These are phyloP conservation scores for Moringa oleifera DNA, from an alignment of 345 rosid species.

Conservation along the genomic window DNA sequence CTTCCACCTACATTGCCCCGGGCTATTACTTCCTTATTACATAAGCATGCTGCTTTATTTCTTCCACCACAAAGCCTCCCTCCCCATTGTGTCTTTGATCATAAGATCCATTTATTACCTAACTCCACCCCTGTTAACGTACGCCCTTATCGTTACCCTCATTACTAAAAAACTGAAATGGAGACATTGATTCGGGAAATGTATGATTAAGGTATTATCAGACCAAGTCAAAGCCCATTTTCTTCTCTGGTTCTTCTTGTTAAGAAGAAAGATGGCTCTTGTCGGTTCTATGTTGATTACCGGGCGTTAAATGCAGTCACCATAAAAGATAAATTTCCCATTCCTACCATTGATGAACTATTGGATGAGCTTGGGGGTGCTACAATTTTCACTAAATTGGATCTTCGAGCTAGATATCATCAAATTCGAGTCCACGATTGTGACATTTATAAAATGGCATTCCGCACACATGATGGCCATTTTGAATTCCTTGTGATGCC, in stretches of 20 bases:
- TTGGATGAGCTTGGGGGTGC: constrained; percentile 6
- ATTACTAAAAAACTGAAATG: not conserved
- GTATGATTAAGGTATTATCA: not conserved
- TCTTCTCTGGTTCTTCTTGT: not conserved
- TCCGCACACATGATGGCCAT: constrained; percentile 16
- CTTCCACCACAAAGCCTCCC: too few species aligned
- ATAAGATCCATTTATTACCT: too few species aligned
- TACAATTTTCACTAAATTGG: constrained; percentile 5
- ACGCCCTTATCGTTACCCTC: not conserved
- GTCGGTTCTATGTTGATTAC: not conserved
- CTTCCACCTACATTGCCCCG: too few species aligned
- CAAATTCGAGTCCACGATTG: not conserved
- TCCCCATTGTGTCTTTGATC: too few species aligned
- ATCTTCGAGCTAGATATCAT: constrained; percentile 7
- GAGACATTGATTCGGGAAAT: not conserved
- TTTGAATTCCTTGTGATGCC: constrained; percentile 18
- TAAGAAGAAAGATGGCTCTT: not conserved
- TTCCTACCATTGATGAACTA: not conserved
- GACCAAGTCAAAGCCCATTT: not conserved
- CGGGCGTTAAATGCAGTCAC: not conserved
- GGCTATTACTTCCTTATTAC: too few species aligned
- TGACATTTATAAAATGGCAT: constrained; percentile 6
- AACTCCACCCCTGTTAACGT: not conserved
- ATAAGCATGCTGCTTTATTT: too few species aligned
- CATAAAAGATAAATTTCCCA: not conserved